Percentiles rank a stretch among this genome's conserved stretches.
Evolutionary conservation across 2,329 filamentous ascomycete genomes (phyloP).

Genomic region (Lachnellula occidentalis): DNA sequence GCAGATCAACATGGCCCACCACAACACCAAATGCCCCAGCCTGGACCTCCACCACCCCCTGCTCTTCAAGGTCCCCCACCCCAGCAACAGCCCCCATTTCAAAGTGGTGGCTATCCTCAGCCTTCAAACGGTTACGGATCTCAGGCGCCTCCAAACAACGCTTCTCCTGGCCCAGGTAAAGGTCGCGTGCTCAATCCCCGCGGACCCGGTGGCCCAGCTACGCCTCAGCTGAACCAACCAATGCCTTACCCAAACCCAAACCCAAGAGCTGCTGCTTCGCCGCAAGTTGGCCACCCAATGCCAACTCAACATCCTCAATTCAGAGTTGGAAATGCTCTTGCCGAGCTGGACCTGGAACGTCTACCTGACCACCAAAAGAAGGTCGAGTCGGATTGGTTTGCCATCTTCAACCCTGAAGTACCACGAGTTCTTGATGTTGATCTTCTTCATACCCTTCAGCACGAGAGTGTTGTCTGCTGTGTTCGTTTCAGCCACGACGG

Average conservation of each 20-base stretch:
- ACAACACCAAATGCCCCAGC: slow-evolving; percentile 65
- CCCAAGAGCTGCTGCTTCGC: slow-evolving; percentile 61
- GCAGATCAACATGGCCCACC: slow-evolving; percentile 54
- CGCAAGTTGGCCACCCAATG: slow-evolving; percentile 81
- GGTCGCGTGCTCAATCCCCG: slow-evolving; percentile 55
- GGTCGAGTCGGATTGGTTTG: slow-evolving; percentile 88
- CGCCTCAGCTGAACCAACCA: slow-evolving; percentile 85
- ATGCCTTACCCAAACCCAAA: slow-evolving; percentile 82
- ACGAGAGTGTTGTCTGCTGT: slow-evolving; percentile 97
- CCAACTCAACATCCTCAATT: slow-evolving; percentile 49
- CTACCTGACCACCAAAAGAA: slow-evolving; percentile 85
- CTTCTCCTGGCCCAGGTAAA: slow-evolving; percentile 80
- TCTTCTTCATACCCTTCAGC: slow-evolving; percentile 83
- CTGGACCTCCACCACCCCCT: slow-evolving; percentile 45
- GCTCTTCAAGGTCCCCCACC: slow-evolving; percentile 44
- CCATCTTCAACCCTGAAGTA: slow-evolving; percentile 90
- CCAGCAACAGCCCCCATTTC: slow-evolving; percentile 63
- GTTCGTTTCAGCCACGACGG: slow-evolving; percentile 95
- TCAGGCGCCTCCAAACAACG: slow-evolving; percentile 77
- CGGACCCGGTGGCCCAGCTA: slow-evolving; percentile 68
- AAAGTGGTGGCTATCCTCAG: slow-evolving; percentile 51
- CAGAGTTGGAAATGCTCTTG: slow-evolving; percentile 66
- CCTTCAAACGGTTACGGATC: slow-evolving; percentile 68
- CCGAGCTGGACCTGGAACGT: slow-evolving; percentile 81
- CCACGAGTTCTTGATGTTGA: slow-evolving; percentile 89